Evolutionary conservation across 495 filamentous ascomycete genomes (phyloP), one percentile per base, ranked within the genome.

Genomic region (Daldinia vernicosa): DNA sequence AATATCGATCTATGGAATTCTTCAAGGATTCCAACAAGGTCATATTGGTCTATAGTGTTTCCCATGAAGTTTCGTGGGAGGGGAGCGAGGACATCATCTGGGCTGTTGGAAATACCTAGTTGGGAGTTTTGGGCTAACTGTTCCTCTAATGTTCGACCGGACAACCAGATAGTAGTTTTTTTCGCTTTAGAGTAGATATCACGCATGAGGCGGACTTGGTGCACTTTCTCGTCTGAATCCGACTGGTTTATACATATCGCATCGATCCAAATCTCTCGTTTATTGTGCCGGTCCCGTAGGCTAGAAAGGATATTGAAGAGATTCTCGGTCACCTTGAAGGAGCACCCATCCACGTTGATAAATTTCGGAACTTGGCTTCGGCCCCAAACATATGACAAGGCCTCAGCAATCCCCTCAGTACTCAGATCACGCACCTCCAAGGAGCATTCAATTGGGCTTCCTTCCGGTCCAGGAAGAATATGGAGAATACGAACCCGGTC

Each of bases 241-340:
- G 39, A 43, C 28, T 79, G 77, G 35, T 79, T 71, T 22, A 79
- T 79, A 45, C 77, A 79, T 17, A 79, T 60, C 0, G 73, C 75
- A 62, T 79, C 77, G 12, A 75, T 67, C 75, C 77, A 79, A 3
- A 78, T 57, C 0, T 24, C n/a, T 12, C 65, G 14, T 14, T 30
- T 53, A 9, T 19, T 27, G 14, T 63, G 37, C 35, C 0, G 24
- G 8, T n/a, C 19, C 2, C 63, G 63, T 22, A 67, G 22, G 6
- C 37, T n/a, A 8, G 2, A 19, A 32, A 67, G 55, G 24, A 67
- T 67, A 5, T 15, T n/a, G 15, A 53, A 26, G 0, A 67, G 63
- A 22, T 60, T 53, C 1, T 39, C 37, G 7, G 37, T 15, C 0
- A 39, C 37, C 11, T 15, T 0, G 15, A 39, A 39, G 6, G 11